These are phyloP conservation scores for Candida taoyuanica DNA, from an alignment of 805 yeast genomes.

Conservation along the genomic window DNA sequence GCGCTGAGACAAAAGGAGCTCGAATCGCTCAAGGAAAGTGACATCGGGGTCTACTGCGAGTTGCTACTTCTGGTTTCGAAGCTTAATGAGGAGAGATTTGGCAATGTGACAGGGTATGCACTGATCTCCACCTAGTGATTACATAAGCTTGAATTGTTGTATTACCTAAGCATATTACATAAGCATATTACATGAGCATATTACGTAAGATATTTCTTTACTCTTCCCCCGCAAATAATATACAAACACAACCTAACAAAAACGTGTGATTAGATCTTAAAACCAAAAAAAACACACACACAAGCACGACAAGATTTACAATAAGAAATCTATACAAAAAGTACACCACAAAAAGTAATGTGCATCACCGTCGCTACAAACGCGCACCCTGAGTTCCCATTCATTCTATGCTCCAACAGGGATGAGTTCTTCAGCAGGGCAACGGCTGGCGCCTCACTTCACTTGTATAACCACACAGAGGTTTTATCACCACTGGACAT, in stretches of 20 bases:
- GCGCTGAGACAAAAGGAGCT: slow-evolving; percentile 46
- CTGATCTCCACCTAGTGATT: slow-evolving; percentile 45
- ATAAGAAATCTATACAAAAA: no score
- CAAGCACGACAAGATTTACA: no score
- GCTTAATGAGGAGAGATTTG: slow-evolving; percentile 66
- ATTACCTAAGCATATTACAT: no score
- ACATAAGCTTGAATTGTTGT: background rate
- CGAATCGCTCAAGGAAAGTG: slow-evolving; percentile 41
- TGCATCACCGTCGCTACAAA: slow-evolving; percentile 72
- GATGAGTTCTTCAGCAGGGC: slow-evolving; percentile 80
- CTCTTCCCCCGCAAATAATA: no score
- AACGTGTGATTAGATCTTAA: no score
- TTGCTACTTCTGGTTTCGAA: slow-evolving; percentile 55
- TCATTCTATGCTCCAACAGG: slow-evolving; percentile 75
- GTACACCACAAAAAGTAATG: no score
- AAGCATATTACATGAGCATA: no score
- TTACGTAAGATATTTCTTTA: no score
- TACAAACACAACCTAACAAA: no score
- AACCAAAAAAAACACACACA: no score
- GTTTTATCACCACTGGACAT: slow-evolving; percentile 71
- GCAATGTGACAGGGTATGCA: slow-evolving; percentile 70
- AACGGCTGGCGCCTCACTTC: slow-evolving; percentile 52
- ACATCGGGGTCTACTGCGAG: slow-evolving; percentile 57
- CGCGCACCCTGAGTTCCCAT: slow-evolving; percentile 67
- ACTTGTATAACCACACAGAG: slow-evolving; percentile 28